These are phyloP conservation scores for Paragyromitra xinjiangensis DNA, from an alignment of 495 filamentous ascomycete genomes.

Conservation along the genomic window DNA sequence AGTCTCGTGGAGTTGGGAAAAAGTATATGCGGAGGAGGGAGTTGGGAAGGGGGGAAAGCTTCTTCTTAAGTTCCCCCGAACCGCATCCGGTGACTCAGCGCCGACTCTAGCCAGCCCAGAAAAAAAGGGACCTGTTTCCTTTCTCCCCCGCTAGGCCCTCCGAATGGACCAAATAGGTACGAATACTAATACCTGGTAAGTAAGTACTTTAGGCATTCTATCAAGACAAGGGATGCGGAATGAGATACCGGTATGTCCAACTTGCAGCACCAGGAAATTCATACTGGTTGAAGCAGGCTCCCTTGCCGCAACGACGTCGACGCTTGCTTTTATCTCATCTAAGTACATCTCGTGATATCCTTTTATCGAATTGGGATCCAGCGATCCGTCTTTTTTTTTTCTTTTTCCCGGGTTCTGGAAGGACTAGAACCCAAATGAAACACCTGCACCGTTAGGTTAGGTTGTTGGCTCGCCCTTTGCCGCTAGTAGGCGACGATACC, in stretches of 20 bases:
- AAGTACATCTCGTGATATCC: slow-evolving; percentile 32
- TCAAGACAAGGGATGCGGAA: slow-evolving; percentile 3
- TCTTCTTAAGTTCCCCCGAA: slow-evolving; percentile 32
- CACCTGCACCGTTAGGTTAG: slow-evolving; percentile 14
- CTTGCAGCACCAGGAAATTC: slow-evolving; percentile 7
- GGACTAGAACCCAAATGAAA: slow-evolving; percentile 21
- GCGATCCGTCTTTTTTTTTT: slow-evolving; percentile 1
- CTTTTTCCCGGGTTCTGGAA: slow-evolving; percentile 44
- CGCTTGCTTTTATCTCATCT: slow-evolving; percentile 39
- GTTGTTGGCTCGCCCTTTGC: not conserved
- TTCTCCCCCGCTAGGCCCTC: slow-evolving; percentile 11
- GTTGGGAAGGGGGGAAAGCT: slow-evolving; percentile 9
- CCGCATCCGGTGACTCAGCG: slow-evolving; percentile 26
- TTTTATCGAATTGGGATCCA: slow-evolving; percentile 31
- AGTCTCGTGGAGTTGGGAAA: not conserved
- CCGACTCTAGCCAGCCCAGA: slow-evolving; percentile 8
- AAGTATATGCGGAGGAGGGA: slow-evolving; percentile 12
- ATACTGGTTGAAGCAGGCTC: not conserved
- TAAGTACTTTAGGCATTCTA: not conserved
- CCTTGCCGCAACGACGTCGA: not conserved
- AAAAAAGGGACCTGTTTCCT: not conserved
- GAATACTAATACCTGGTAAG: not conserved
- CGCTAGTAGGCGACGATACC: slow-evolving; percentile 38
- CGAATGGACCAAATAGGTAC: slow-evolving; percentile 11
- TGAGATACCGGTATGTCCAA: slow-evolving; percentile 4